phyloP scores from a whole-genome alignment of 495 filamentous ascomycete species.

The Penicillium angulare region DNA sequence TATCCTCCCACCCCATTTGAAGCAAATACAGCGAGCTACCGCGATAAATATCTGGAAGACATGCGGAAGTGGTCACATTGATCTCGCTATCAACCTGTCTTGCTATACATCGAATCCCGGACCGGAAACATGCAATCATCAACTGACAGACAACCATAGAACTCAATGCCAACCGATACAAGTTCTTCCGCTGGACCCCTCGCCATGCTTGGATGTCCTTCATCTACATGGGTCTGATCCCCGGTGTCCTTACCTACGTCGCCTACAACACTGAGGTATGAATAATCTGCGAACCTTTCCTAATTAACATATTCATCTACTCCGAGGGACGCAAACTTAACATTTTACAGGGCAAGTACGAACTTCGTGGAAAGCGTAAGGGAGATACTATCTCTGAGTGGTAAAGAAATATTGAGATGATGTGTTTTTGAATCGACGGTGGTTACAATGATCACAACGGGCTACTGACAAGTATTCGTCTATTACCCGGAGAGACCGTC shows the following conservation, averaged over 20 bases:
- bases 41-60: background rate
- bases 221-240: conserved; percentile 69
- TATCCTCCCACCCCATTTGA: conserved; percentile 1
- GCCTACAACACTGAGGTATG: conserved; percentile 82
- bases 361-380: conserved; percentile 81
- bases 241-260: conserved; percentile 63
- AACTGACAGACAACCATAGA: conserved; percentile 51
- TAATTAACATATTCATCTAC: too few relatives aligned
- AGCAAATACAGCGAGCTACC: background rate
- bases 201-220: conserved; percentile 77
- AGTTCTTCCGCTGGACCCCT: conserved; percentile 91
- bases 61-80: background rate
- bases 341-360: conserved; percentile 70
- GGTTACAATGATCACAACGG: too few relatives aligned
- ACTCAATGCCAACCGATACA: conserved; percentile 82
- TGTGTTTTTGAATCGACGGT: conserved; percentile 1
- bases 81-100: background rate
- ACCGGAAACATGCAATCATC: background rate
- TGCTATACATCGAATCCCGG: background rate
- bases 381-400: conserved; percentile 78
- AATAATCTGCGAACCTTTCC: too few relatives aligned
- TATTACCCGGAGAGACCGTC: background rate
- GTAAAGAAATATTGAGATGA: conserved; percentile 34
- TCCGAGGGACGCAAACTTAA: conserved; percentile 9
- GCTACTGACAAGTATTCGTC: background rate